Evolutionary conservation across 257 asterid genomes (phyloP), one percentile per base, ranked within the genome.

Genomic region (Salvia miltiorrhiza): DNA sequence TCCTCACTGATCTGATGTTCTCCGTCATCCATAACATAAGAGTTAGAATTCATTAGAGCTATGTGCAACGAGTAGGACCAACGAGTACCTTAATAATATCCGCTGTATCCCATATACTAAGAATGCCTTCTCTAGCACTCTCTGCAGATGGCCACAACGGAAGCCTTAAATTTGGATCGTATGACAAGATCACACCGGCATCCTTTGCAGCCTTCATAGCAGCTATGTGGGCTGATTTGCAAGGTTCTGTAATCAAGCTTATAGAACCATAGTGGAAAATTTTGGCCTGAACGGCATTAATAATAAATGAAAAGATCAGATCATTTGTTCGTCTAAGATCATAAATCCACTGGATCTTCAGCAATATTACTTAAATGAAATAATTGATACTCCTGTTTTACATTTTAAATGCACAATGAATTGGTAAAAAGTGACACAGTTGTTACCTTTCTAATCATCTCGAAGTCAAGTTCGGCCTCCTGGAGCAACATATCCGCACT

Each of bases 131-230:
- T 79, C 99, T 82, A 24, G 99, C 99, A 85, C 87, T 87, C 19
- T 91, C 90, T 43, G 95, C 93, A 53, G 97, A 94, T 14, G 96
- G 86, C 99, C 99, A 94, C 73, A 94, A 74, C 1, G 99, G 99
- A 71, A 94, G 97, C 85, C 99, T 84, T 79, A 94, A 79, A 81
- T 94, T 94, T 45, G 99, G 99, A 79, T 94, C 99, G 64, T 94
- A 94, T 0, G 99, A 94, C 81, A 94, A 82, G 70, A 91, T 82
- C 57, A 84, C 93, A 26, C 96, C 97, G 6, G 97, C 97, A 62
- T 94, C 97, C 83, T 87, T 94, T 40, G 99, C 99, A 72, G 84
- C 91, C 83, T 76, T 89, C 50, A 90, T 71, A 35, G 99, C 97
- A 53, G 96, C 95, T 64, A 91, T 70, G 74, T 94, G 99, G 14